A percentile compares a stretch with the other conserved stretches of the same genome.
phyloP scores from a whole-genome alignment of 2,329 filamentous ascomycete species.

The Alternaria burnsii region DNA sequence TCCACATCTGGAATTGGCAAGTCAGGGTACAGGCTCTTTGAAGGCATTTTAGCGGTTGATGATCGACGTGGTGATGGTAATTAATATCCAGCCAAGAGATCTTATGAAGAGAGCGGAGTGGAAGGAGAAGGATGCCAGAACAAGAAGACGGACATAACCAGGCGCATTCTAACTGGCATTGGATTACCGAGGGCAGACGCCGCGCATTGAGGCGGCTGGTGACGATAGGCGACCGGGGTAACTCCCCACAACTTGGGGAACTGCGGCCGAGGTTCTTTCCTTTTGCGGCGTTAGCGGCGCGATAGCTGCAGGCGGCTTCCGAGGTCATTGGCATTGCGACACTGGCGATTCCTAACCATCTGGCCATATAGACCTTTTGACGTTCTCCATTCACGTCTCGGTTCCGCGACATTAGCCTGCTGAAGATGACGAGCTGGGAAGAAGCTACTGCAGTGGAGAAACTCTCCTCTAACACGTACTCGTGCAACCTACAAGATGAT shows the following conservation, averaged over 20 bases:
- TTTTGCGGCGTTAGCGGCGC: conserved; percentile 19
- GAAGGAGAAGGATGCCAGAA: conserved; percentile 15
- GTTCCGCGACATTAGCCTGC: neutral
- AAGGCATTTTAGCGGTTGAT: conserved; percentile 66
- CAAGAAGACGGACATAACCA: conserved; percentile 16
- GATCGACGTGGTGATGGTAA: neutral
- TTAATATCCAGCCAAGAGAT: neutral
- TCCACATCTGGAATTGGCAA: conserved; percentile 78
- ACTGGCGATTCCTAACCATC: neutral
- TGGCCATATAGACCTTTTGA: neutral
- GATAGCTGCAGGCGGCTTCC: conserved; percentile 16
- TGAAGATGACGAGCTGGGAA: conserved; percentile 52
- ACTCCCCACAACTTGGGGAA: conserved; percentile 20
- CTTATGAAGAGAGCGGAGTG: conserved; percentile 10
- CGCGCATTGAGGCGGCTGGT: conserved; percentile 22
- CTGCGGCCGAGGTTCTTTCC: conserved; percentile 33
- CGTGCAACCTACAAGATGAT: conserved; percentile 62
- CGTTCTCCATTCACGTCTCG: neutral
- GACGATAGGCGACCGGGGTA: conserved; percentile 23
- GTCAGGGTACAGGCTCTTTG: conserved; percentile 70
- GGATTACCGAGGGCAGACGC: conserved; percentile 17
- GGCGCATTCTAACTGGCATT: conserved; percentile 15
- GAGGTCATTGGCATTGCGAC: conserved; percentile 26
- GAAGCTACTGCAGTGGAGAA: conserved; percentile 60
- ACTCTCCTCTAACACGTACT: conserved; percentile 66